Base-by-base conservation (phyloP, 2,329 filamentous ascomycete genomes). In the Aspergillus terreus region DNA sequence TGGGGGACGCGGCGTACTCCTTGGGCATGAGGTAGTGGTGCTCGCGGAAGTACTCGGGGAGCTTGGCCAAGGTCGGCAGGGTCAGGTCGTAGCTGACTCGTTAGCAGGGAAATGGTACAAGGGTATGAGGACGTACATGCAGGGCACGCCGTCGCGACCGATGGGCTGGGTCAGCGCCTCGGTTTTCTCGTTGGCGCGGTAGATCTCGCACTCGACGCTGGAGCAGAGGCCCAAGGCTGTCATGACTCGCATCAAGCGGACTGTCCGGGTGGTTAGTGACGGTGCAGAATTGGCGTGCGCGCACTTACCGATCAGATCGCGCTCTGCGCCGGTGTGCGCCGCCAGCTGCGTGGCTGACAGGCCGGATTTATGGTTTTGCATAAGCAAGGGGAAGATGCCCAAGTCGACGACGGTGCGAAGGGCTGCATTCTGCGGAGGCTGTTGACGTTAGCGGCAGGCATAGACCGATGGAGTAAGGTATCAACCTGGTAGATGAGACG, bases 371-470 rank as follows among this genome's bases (percentile, higher is more conserved):
- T 52, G 47, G n/a, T 61, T 45, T 15, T 59, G 51, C 6, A 62
- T 52, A 9, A 70, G 56, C 21, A 64, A 36, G 4, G 59, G 47
- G 30, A 70, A 66, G n/a, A 69, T 54, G 6, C 60, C 58, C 30
- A 68, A 44, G 43, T 69, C 67, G 15, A 70, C 56, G 11, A 65
- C 62, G 17, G 62, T 56, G 10, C 64, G 62, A 25, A 70, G 55
- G 0, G 67, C 63, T 5, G 66, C 64, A 59, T 65, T 67, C 48
- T 69, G 67, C 2, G 66, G 61, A 25, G 67, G 65, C 67, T 70
- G 36, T n/a, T 53, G 46, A 17, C 15, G 23, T 17, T 41, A 38
- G 7, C 21, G 12, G 3, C 9, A 41, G 6, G 40, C 19, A 3
- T 19, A 10, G 32, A n/a, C 14, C 6, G 12, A 4, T 7, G 6